Conservation (phyloP, 176 grass and related monocot species). For the Pontederia paniculata region DNA sequence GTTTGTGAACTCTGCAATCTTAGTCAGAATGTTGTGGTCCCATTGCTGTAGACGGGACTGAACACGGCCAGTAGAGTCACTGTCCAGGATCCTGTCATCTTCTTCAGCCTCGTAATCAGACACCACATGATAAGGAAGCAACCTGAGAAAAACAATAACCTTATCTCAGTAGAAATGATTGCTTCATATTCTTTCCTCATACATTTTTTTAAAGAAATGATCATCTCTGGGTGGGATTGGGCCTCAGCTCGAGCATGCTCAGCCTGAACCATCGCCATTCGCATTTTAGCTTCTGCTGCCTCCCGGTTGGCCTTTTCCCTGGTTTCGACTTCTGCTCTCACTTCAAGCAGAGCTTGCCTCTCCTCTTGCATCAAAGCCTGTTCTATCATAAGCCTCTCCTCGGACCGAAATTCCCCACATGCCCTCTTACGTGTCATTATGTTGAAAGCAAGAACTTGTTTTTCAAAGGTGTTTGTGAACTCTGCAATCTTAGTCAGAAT, state of each 20-base stretch:
- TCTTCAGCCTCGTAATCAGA: conserved; percentile 98
- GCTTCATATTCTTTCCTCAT: background rate
- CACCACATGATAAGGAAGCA: conserved; percentile 96
- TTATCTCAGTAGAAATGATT: background rate
- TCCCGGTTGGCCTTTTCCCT: conserved; percentile 70
- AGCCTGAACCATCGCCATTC: conserved; percentile 40
- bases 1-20: conserved; percentile 84
- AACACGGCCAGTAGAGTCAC: conserved; percentile 54
- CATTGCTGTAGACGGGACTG: conserved; percentile 87
- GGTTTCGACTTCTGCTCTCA: conserved; percentile 50
- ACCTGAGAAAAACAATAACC: conserved; percentile 23
- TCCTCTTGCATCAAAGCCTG: conserved; percentile 74
- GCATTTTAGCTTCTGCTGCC: conserved; percentile 62
- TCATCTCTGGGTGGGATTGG: conserved; percentile 53
- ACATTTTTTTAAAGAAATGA: background rate
- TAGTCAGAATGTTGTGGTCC: conserved; percentile 95
- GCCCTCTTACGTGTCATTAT: conserved; percentile 87
- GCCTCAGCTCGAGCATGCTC: conserved; percentile 51
- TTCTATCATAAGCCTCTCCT: conserved; percentile 90
- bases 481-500: conserved; percentile 91
- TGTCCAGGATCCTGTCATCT: conserved; percentile 84
- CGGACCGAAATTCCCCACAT: conserved; percentile 75
- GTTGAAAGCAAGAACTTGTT: conserved; percentile 92
- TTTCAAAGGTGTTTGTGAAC: conserved; percentile 87
- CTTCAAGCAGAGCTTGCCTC: conserved; percentile 42